phyloP scores from a whole-genome alignment of 2,329 filamentous ascomycete genomes.

The Aschersonia sp. region DNA sequence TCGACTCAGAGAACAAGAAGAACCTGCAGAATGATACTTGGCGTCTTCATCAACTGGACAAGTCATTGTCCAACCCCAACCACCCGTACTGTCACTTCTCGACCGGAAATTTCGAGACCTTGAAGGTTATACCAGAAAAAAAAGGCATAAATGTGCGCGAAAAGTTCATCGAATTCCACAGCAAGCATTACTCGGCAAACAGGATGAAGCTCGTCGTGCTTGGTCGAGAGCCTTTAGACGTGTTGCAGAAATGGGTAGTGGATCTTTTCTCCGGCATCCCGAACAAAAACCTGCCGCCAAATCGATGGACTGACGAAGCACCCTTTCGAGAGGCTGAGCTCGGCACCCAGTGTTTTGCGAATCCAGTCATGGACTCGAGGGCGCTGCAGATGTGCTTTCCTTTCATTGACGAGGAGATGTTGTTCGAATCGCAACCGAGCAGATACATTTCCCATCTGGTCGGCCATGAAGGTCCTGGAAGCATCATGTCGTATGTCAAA shows the following conservation, averaged over 20 bases:
- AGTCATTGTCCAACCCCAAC: conserved; percentile 71
- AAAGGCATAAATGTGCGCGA: conserved; percentile 72
- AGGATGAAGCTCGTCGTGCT: conserved; percentile 84
- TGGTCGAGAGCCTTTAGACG: conserved; percentile 67
- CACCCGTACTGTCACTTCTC: conserved; percentile 89
- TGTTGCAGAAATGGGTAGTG: conserved; percentile 69
- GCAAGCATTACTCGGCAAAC: conserved; percentile 82
- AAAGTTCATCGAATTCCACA: conserved; percentile 87
- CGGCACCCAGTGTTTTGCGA: conserved; percentile 65
- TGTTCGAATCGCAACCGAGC: conserved; percentile 70
- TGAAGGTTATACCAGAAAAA: conserved; percentile 70
- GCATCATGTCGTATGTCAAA: conserved; percentile 82
- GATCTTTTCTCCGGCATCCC: conserved; percentile 70
- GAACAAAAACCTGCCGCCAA: conserved; percentile 63
- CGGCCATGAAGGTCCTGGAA: conserved; percentile 85
- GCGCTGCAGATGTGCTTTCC: conserved; percentile 71
- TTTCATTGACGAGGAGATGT: conserved; percentile 68
- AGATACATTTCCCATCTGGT: conserved; percentile 81
- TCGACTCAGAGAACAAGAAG: conserved; percentile 96
- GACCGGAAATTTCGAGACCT: conserved; percentile 73
- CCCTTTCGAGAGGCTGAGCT: conserved; percentile 35
- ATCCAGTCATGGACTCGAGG: conserved; percentile 80
- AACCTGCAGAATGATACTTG: conserved; percentile 84
- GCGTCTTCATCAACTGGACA: conserved; percentile 77
- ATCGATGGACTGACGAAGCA: conserved; percentile 36